Base-by-base conservation (phyloP, 768 basidiomycete species). In the Phaeotremella fagi region DNA sequence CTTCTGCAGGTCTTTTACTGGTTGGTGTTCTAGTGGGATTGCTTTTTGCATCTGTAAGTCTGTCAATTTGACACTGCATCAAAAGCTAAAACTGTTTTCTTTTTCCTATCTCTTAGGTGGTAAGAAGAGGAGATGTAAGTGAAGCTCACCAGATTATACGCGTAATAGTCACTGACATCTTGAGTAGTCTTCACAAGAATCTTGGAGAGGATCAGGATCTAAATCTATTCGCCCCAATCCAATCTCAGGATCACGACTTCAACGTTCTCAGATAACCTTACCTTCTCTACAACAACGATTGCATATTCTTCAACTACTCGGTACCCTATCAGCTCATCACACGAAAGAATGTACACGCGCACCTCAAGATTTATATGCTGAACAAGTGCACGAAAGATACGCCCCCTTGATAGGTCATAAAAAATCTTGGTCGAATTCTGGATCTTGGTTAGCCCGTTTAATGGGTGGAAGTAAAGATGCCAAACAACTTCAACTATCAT, bases 331-430 rank as follows among this genome's bases (percentile, higher is more conserved):
- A 0, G 84, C 90, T 0, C 90, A 95, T 70, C 86, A 98, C 73
- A 98, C 95, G 18, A 85, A 85, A 52, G 86, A 92, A 76, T 98
- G 92, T 76, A 89, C 88, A 6, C 82, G 88, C 47, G 79, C 81
- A 63, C 79, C 88, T 3, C 94, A 97, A 72, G 82, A 85, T 5
- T 78, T 88, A 28, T 99, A 98, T 74, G 79, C 79, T 51, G 81
- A 87, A 41, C 95, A 99, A 72, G 88, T 85, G 2, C 77, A 79
- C 26, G 88, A 91, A 52, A 85, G 94, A 4, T 99, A 99, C 72
- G 78, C 82, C 1, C 77, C 88, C 0, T 82, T 99, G 38, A 79
- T 91, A 28, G 95, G 90, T 2, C 85, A 89, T 77, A 80, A 81
- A 46, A 77, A 83, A 0, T 80, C 66, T 5, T 75, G 68, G 63